A percentile compares a stretch with the other conserved stretches of the same genome.
Evolutionary conservation across 306 rosid species (phyloP).

Genomic region (Boehmeria nivea): DNA sequence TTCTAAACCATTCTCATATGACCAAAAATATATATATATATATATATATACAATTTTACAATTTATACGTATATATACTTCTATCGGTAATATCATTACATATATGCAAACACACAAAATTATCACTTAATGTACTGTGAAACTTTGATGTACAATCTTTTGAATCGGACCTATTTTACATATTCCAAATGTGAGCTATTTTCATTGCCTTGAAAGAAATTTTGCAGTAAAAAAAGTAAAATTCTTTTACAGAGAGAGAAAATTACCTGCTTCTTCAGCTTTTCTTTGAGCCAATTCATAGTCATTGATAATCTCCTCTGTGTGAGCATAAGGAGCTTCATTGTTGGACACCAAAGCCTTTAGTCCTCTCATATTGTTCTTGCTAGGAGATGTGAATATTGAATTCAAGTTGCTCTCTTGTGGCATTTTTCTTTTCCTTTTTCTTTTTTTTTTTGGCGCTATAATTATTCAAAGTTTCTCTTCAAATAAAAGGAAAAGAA

Average conservation of each 20-base stretch:
- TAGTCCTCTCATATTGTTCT: slow-evolving; percentile 54
- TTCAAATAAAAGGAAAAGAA: background rate
- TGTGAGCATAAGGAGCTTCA: slow-evolving; percentile 30
- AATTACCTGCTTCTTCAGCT: slow-evolving; percentile 96
- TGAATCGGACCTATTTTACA: no score
- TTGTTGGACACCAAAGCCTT: slow-evolving; percentile 40
- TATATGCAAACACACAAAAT: no score
- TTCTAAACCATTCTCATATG: no score
- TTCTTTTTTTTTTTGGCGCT: background rate
- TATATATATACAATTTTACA: no score
- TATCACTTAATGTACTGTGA: no score
- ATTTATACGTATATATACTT: no score
- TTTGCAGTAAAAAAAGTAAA: background rate
- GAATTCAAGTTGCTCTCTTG: slow-evolving; percentile 45
- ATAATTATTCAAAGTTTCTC: background rate
- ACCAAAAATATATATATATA: no score
- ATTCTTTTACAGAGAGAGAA: background rate
- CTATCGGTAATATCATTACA: no score
- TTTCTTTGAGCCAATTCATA: slow-evolving; percentile 89
- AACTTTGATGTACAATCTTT: no score
- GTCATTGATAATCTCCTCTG: slow-evolving; percentile 73
- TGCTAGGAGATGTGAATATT: slow-evolving; percentile 49
- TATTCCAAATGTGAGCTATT: background rate
- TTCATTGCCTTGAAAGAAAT: background rate
- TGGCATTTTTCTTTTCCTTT: slow-evolving; percentile 54